Conservation (phyloP, 495 filamentous ascomycete species). For the Filosporella fistucella region DNA sequence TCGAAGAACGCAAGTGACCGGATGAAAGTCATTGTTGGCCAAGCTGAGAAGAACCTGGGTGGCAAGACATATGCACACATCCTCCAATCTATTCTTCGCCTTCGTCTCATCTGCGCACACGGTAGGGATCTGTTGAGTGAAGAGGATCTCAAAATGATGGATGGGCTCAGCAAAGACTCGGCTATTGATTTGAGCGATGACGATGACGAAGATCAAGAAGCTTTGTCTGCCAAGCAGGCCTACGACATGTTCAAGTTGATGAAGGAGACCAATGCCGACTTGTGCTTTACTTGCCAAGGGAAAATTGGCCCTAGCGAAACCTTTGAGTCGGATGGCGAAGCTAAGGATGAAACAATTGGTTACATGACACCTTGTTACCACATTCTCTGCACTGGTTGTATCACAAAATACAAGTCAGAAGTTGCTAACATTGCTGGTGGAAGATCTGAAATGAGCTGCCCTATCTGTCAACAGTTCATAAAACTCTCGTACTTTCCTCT, state of each 20-base stretch:
- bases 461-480: conserved; percentile 58
- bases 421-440: conserved; percentile 31
- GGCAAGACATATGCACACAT: conserved; percentile 86
- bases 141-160: conserved; percentile 71
- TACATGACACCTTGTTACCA: conserved; percentile 82
- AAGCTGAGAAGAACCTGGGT: conserved; percentile 58
- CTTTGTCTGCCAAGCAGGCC: conserved; percentile 57
- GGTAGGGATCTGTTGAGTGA: conserved; percentile 82
- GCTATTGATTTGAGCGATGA: conserved; percentile 85
- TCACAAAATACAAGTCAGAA: conserved; percentile 43
- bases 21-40: conserved; percentile 44
- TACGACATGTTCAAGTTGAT: conserved; percentile 82
- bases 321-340: conserved; percentile 45
- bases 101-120: conserved; percentile 87
- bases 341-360: conserved; percentile 61
- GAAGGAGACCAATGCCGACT: conserved; percentile 66
- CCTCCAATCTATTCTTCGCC: conserved; percentile 80
- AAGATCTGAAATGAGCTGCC: conserved; percentile 47
- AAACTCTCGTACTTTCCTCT: conserved; percentile 58
- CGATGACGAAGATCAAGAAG: conserved; percentile 48
- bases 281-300: conserved; percentile 62
- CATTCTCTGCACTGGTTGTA: conserved; percentile 71
- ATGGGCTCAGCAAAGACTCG: conserved; percentile 72
- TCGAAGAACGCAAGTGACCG: conserved; percentile 46
- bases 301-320: conserved; percentile 53